Base-by-base conservation (phyloP, 352 stramenopile species). In the Pythium biforme region DNA sequence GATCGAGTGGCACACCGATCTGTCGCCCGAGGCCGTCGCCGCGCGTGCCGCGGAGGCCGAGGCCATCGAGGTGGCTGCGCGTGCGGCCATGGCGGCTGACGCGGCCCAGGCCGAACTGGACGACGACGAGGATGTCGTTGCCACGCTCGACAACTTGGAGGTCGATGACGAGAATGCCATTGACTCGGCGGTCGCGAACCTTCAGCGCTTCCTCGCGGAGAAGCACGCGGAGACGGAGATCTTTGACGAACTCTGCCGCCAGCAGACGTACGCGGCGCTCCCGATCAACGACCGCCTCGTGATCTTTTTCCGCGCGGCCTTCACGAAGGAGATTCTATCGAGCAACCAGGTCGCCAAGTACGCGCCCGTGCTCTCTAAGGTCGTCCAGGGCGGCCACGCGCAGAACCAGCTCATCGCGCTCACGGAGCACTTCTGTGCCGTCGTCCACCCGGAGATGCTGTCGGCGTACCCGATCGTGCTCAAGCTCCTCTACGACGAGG, bases 401-500 rank as follows among this genome's bases (percentile, higher is more conserved):
- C 90, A 98, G 81, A 88, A 92, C 68, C 95, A 98, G 66, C 81
- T 98, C 43, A 96, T 99, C 61, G 90, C 90, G 27, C 76, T 96
- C 11, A 79, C 81, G 20, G 94, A 98, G 71, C 79, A 92, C 50
- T 89, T 98, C 45, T 98, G 88, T 60, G 88, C 83, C 6, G 89
- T 97, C 12, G 86, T 97, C 70, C 86, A 96, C 61, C 81, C 92
- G 19, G 71, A 83, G 26, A 61, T 96, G 19, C 62, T 81, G 20
- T 69, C 66, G 27, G 82, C 83, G 43, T 99, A 98, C 74, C 90
- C 96, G 29, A 90, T 99, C 39, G 75, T 99, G 27, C 75, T 99
- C 23, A 99, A 99, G 86, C 77, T 98, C 15, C 66, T 99, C 8
- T 99, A 98, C 77, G 97, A 99, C 68, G 90, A 98, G 54, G 97